These are phyloP conservation scores for Suhomyces faveliae DNA, from an alignment of 805 yeast species.

Conservation along the genomic window DNA sequence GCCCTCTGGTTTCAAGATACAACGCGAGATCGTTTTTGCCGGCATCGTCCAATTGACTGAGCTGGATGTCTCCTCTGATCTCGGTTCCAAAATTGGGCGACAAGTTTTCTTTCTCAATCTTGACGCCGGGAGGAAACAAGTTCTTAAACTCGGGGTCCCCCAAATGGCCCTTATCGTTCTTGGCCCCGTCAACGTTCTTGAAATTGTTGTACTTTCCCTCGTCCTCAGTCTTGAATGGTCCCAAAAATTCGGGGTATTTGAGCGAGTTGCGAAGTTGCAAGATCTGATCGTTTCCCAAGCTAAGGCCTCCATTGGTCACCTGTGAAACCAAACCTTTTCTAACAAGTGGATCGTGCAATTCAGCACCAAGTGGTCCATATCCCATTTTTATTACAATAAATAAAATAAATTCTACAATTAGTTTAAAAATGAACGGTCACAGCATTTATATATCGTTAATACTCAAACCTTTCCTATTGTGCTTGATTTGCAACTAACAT, in stretches of 20 bases:
- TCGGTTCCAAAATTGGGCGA: slow-evolving; percentile 29
- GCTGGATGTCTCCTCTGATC: slow-evolving; percentile 23
- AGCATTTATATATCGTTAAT: neutral
- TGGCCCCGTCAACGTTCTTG: slow-evolving; percentile 19
- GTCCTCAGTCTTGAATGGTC: slow-evolving; percentile 16
- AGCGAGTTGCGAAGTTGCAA: slow-evolving; percentile 13
- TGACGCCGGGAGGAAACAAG: slow-evolving; percentile 17
- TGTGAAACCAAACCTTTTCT: neutral
- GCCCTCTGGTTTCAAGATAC: slow-evolving; percentile 24
- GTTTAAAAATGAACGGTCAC: too few relatives aligned
- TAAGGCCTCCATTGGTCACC: slow-evolving; percentile 1
- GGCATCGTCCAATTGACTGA: slow-evolving; percentile 24
- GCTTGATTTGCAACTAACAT: too few relatives aligned
- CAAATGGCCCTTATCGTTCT: slow-evolving; percentile 26
- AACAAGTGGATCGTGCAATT: slow-evolving; percentile 8
- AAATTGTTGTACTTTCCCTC: slow-evolving; percentile 19
- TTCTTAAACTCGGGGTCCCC: slow-evolving; percentile 21
- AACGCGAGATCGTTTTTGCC: slow-evolving; percentile 28
- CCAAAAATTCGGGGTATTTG: slow-evolving; percentile 24
- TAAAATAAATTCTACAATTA: too few relatives aligned
- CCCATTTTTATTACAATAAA: slow-evolving; percentile 1
- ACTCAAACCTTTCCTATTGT: too few relatives aligned
- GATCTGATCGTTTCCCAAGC: slow-evolving; percentile 6
- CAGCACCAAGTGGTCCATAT: slow-evolving; percentile 10
- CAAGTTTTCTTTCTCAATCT: slow-evolving; percentile 17